Evolutionary conservation across 2,329 filamentous ascomycete genomes (phyloP).

Genomic region (Ascochyta pisi): DNA sequence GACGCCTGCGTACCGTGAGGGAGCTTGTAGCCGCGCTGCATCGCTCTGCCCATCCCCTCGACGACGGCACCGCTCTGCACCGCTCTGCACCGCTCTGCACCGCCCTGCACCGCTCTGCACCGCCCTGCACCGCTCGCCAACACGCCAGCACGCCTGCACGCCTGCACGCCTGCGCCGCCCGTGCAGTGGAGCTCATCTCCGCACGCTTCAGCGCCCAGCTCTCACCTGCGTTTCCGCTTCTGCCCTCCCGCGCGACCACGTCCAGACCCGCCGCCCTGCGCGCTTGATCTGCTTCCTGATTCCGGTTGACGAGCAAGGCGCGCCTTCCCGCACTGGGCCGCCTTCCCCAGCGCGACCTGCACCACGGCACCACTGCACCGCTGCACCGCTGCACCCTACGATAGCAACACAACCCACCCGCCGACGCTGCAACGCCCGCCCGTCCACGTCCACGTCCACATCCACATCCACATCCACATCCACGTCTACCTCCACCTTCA

Average conservation of each 20-base stretch:
- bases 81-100: not conserved
- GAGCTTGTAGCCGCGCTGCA: slow-evolving; percentile 13
- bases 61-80: not conserved
- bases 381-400: slow-evolving; percentile 15
- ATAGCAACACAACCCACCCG: not conserved
- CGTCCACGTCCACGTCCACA: not conserved
- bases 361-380: not conserved
- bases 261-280: not conserved
- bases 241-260: not conserved
- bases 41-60: slow-evolving; percentile 7
- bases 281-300: not conserved
- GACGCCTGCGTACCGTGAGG: slow-evolving; percentile 6
- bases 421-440: not conserved
- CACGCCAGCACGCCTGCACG: not conserved
- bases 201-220: not conserved
- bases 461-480: not conserved
- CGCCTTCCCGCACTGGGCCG: slow-evolving; percentile 15
- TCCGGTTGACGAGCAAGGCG: slow-evolving; percentile 17
- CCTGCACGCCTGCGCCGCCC: slow-evolving; percentile 1
- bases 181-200: slow-evolving; percentile 6
- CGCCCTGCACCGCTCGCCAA: not conserved
- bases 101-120: not conserved
- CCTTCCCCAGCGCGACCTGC: slow-evolving; percentile 16
- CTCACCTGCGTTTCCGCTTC: not conserved
- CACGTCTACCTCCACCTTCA: slow-evolving; percentile 23